These are phyloP conservation scores for Phycomyces nitens DNA, from an alignment of 192 early-diverging fungal genomes.

Conservation along the genomic window DNA sequence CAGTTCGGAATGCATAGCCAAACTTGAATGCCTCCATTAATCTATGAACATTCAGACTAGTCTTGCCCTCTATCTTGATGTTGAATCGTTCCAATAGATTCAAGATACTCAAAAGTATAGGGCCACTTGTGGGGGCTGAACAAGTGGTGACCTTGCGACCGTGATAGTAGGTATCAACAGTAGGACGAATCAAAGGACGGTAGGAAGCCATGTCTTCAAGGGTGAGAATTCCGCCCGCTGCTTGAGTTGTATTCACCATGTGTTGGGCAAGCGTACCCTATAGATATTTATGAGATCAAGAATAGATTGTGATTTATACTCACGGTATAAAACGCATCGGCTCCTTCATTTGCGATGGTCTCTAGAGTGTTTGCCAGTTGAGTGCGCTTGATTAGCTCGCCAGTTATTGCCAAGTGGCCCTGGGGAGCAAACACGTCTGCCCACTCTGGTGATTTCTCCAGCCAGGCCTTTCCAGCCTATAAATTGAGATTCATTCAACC, in stretches of 20 bases:
- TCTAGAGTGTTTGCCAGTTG: conserved; percentile 61
- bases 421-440: conserved; percentile 64
- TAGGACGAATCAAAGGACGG: conserved; percentile 50
- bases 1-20: conserved; percentile 79
- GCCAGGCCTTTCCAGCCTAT: conserved; percentile 21
- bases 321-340: conserved; percentile 48
- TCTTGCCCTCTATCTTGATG: conserved; percentile 52
- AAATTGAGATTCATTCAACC: not conserved
- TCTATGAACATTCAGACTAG: conserved; percentile 71
- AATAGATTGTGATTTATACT: conserved; percentile 29
- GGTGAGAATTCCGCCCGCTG: conserved; percentile 74
- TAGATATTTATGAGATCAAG: conserved; percentile 30
- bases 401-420: conserved; percentile 62
- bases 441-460: conserved; percentile 45
- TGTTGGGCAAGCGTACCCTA: conserved; percentile 60
- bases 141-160: conserved; percentile 70
- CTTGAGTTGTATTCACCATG: conserved; percentile 62
- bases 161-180: conserved; percentile 70
- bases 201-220: conserved; percentile 71
- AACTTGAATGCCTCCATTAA: conserved; percentile 85
- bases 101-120: conserved; percentile 76
- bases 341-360: conserved; percentile 57
- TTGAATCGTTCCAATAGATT: conserved; percentile 86
- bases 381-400: conserved; percentile 61
- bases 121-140: conserved; percentile 79